Conservation (phyloP, 2,329 filamentous ascomycete genomes). For the Dendryphion nanum region DNA sequence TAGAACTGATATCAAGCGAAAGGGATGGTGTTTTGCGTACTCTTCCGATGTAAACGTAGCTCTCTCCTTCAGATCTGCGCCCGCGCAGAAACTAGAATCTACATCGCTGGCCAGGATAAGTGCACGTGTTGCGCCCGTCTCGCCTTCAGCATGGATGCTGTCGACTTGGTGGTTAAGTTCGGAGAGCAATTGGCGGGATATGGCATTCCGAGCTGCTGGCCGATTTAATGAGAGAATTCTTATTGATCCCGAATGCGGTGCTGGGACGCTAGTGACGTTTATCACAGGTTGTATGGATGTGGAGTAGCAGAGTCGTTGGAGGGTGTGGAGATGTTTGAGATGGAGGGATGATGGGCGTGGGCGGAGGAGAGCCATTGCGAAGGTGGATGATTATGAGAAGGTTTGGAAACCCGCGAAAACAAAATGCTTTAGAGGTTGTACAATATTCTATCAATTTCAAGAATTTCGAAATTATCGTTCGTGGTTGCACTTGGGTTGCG, state of each 20-base stretch:
- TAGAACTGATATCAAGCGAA: conserved; percentile 6
- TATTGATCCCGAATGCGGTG: conserved; percentile 78
- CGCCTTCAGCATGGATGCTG: conserved; percentile 62
- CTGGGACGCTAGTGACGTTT: conserved; percentile 71
- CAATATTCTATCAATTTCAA: too few relatives aligned
- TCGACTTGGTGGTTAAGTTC: conserved; percentile 72
- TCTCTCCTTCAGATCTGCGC: conserved; percentile 90
- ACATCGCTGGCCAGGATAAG: conserved; percentile 80
- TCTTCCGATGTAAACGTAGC: conserved; percentile 73
- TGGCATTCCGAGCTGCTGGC: conserved; percentile 82
- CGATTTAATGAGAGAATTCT: conserved; percentile 85
- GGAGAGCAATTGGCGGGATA: conserved; percentile 74
- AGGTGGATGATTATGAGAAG: too few relatives aligned
- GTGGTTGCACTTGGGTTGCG: too few relatives aligned
- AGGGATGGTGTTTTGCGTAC: conserved; percentile 49
- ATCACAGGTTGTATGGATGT: conserved; percentile 51
- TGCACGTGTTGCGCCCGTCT: conserved; percentile 66
- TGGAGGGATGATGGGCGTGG: background rate
- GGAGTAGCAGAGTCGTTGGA: background rate
- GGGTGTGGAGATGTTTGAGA: background rate
- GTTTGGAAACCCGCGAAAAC: too few relatives aligned
- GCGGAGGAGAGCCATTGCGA: too few relatives aligned
- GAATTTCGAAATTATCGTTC: too few relatives aligned
- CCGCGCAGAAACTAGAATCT: conserved; percentile 89
- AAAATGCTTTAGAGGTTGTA: too few relatives aligned